Evolutionary conservation across 495 filamentous ascomycete species (phyloP).

Genomic region (Hypoxylon cercidicola): DNA sequence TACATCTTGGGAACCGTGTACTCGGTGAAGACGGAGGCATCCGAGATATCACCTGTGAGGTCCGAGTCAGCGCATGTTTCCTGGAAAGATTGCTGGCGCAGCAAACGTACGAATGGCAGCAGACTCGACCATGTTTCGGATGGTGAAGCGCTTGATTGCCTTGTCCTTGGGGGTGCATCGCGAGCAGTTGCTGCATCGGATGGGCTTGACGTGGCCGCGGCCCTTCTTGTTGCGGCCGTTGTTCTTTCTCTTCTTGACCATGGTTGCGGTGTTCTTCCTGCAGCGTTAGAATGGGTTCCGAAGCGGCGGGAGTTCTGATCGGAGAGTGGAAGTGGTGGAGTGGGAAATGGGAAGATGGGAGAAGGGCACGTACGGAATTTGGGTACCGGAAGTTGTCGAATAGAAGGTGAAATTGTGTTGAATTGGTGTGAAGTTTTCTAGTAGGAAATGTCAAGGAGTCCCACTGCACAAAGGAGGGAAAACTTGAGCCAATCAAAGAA

Average conservation of each 20-base stretch:
- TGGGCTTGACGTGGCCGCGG: constrained; percentile 98
- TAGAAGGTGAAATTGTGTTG: constrained; percentile 32
- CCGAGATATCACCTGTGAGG: constrained; percentile 94
- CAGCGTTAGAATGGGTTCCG: constrained; percentile 37
- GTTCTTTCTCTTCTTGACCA: constrained; percentile 99
- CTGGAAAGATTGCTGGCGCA: not conserved
- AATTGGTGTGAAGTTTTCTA: constrained; percentile 34
- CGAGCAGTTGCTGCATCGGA: constrained; percentile 99
- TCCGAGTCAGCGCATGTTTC: not conserved
- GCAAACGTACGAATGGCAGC: constrained; percentile 94
- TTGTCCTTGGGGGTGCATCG: constrained; percentile 99
- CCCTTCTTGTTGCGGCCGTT: constrained; percentile 99
- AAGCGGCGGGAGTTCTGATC: not conserved
- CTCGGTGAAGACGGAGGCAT: constrained; percentile 98
- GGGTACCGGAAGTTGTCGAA: constrained; percentile 45
- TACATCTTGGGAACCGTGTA: constrained; percentile 99
- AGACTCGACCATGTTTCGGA: constrained; percentile 99
- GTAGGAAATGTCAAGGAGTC: constrained; percentile 11
- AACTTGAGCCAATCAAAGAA: not conserved
- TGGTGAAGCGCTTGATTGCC: constrained; percentile 99
- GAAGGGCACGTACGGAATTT: constrained; percentile 24
- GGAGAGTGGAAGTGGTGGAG: constrained; percentile 16
- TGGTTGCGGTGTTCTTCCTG: constrained; percentile 72
- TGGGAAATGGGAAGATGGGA: not conserved
- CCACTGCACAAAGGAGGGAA: constrained; percentile 12